Evolutionary conservation across 2,329 filamentous ascomycete species (phyloP), one percentile per base, ranked within the genome.

Genomic region (Pseudogymnoascus sp.): DNA sequence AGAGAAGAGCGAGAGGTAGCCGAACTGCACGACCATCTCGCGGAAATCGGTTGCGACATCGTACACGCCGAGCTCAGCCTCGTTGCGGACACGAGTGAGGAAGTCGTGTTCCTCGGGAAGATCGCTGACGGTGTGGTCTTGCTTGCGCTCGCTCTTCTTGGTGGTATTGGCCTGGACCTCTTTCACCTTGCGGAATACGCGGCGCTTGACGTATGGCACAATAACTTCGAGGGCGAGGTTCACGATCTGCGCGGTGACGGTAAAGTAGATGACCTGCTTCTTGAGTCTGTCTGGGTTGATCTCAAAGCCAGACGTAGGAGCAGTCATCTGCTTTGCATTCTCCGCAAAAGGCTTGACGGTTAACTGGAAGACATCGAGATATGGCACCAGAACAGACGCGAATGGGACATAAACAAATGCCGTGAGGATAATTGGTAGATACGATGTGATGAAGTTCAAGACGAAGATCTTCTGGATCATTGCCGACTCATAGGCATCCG

Each of bases 371-470:
- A 97, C 78, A 69, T 96, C 87, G 4, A 99, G 84, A 72, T 95
- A 89, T 0, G 94, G 93, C 0, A 94, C 85, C 10, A 99, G 84
- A 53, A 91, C 76, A 65, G 86, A 85, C 12, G 91, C 93, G 70
- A 97, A 97, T 0, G 93, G 93, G 18, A 96, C 90, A 70, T 97
- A 97, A 66, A 97, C 86, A 69, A 97, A 97, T 0, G 92, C 91
- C 0, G 92, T 97, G 16, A 97, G 82, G 72, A 96, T 87, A n/a
- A 95, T 87, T 0, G 91, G 90, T 61, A 96, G 85, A 73, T 97
- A 97, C 0, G 92, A 96, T 5, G 92, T 96, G 76, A 97, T 93
- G 76, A 97, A 96, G 78, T 97, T 96, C 71, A 97, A 84, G 12
- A 97, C 86, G 71, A 99, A 97, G 35, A 96, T 89, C 79, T 99